phyloP scores from a whole-genome alignment of 305 asterid genomes.

The Fraxinus angustifolia region DNA sequence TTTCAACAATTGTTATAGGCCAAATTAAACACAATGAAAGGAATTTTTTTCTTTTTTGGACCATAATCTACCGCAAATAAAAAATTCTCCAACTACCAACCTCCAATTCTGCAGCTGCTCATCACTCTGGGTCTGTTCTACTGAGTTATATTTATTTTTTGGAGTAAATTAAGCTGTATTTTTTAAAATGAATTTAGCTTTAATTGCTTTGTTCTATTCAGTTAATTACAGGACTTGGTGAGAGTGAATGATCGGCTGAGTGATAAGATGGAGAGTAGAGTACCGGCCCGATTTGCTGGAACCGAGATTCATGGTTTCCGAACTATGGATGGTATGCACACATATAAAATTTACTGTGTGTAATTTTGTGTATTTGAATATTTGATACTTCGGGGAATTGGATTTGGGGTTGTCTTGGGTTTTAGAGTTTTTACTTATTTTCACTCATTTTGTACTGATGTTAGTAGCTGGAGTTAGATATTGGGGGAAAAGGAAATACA shows the following conservation, averaged over 20 bases:
- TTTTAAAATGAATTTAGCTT: not conserved
- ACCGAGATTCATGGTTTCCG: constrained; percentile 63
- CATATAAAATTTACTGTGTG: not conserved
- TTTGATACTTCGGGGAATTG: constrained; percentile 8
- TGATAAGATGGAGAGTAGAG: constrained; percentile 37
- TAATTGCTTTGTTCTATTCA: not conserved
- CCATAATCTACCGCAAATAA: not conserved
- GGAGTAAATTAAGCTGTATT: not conserved
- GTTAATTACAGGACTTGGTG: not conserved
- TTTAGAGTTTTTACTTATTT: constrained; percentile 7
- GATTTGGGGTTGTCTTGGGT: constrained; percentile 16
- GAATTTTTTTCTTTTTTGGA: not conserved
- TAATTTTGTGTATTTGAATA: constrained; percentile 5
- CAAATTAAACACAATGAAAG: not conserved
- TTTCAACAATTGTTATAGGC: not conserved
- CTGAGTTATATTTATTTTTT: not conserved
- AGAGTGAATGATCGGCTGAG: not conserved
- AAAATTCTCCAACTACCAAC: not conserved
- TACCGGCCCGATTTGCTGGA: constrained; percentile 33
- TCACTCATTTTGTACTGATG: not conserved
- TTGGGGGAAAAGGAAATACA: not conserved
- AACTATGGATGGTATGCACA: constrained; percentile 48
- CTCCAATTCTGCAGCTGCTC: not conserved
- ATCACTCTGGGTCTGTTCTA: not conserved
- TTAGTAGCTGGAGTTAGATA: not conserved